These are phyloP conservation scores for Eremomyces bilateralis DNA, from an alignment of 495 filamentous ascomycete genomes.

Conservation along the genomic window DNA sequence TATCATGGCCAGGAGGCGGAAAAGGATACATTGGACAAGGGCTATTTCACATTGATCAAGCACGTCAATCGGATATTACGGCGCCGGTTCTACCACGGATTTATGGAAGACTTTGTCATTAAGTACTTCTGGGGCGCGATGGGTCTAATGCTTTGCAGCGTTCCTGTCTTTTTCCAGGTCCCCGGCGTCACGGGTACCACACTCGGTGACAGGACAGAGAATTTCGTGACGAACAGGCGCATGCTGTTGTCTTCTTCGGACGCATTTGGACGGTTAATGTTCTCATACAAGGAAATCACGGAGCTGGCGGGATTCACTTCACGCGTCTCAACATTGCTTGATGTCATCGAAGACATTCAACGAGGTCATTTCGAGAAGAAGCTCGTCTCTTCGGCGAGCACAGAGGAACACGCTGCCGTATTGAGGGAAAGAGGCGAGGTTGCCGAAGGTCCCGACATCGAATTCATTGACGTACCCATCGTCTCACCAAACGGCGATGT, in stretches of 20 bases:
- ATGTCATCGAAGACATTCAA: conserved; percentile 86
- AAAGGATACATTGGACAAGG: conserved; percentile 92
- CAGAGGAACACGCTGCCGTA: conserved; percentile 53
- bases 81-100: conserved; percentile 74
- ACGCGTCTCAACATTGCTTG: conserved; percentile 65
- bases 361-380: conserved; percentile 86
- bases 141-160: conserved; percentile 80
- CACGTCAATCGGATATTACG: conserved; percentile 92
- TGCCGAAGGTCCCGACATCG: conserved; percentile 58
- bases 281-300: conserved; percentile 90
- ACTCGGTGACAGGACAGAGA: conserved; percentile 83
- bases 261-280: conserved; percentile 92
- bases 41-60: conserved; percentile 96
- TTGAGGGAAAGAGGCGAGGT: conserved; percentile 59
- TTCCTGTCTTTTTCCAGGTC: conserved; percentile 88
- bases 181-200: conserved; percentile 47
- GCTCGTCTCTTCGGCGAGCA: conserved; percentile 68
- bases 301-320: conserved; percentile 92
- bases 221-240: conserved; percentile 86
- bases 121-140: conserved; percentile 98
- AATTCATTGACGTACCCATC: conserved; percentile 84
- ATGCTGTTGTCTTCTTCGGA: conserved; percentile 84
- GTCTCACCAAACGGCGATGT: conserved; percentile 93
- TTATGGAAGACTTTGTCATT: conserved; percentile 98
- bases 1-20: conserved; percentile 88